Evolutionary conservation across 129 eudicot species (phyloP).

Genomic region (Escallonia rubra): DNA sequence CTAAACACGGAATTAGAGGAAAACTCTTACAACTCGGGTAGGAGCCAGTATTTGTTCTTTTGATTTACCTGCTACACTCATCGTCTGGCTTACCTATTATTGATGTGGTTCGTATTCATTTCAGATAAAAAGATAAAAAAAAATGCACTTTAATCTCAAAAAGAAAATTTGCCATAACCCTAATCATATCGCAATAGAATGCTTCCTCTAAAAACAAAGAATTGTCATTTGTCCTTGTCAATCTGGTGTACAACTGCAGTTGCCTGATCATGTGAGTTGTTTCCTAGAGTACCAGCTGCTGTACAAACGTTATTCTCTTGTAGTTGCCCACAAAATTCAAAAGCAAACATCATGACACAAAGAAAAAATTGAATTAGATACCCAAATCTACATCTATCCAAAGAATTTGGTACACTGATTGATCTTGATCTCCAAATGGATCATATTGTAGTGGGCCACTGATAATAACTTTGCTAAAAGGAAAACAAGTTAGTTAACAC

Average conservation of each 20-base stretch:
- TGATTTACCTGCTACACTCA: no score
- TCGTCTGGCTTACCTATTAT: no score
- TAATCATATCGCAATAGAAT: neutral
- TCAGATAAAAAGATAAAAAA: no score
- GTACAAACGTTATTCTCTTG: neutral
- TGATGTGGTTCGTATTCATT: no score
- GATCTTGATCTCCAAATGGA: constrained; percentile 12
- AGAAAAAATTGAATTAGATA: neutral
- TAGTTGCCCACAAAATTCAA: constrained; percentile 2
- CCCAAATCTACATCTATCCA: neutral
- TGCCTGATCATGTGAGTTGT: neutral
- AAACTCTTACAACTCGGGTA: no score
- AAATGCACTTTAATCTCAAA: neutral
- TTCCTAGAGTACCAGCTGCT: neutral
- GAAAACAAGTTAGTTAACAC: no score
- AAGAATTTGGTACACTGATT: neutral
- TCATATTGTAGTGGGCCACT: constrained; percentile 10
- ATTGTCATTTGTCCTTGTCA: neutral
- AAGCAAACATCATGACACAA: constrained; percentile 17
- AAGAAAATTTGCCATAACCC: neutral
- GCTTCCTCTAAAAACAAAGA: no score
- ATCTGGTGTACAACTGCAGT: neutral
- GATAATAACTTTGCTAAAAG: neutral
- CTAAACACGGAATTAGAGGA: no score
- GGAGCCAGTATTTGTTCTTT: no score